Evolutionary conservation across 495 filamentous ascomycete genomes (phyloP), one percentile per base, ranked within the genome.

Genomic region (Astrothelium macrocarpum): DNA sequence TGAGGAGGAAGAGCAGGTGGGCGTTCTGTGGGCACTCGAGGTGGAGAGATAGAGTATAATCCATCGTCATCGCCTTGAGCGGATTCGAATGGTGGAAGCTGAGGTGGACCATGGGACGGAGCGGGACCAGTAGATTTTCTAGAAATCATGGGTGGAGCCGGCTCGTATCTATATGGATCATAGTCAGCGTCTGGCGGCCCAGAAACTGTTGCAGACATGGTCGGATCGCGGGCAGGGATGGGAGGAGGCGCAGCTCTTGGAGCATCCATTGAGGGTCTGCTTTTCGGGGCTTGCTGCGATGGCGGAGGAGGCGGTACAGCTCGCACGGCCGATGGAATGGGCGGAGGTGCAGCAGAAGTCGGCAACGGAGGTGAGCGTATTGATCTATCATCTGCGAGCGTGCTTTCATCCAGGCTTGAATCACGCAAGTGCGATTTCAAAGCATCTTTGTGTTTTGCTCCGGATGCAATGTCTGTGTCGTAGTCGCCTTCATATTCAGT

Each of bases 401-500:
- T 78, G 59, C 76, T 81, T 45, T 84, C 84, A 65, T 85, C 84
- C 65, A 87, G 73, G 74, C 88, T 93, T 26, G 87, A 84, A 43
- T 91, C 90, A 53, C 86, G 82, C 32, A 83, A 85, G 75, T 96
- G 90, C 23, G 89, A 73, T 69, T 90, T 95, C 62, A 97, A 73
- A 2, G 94, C 93, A 77, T 96, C 94, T 75, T 95, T 94, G 72
- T 94, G 88, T 45, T 88, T 87, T 11, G 84, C 91, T 32, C 90
- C 87, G 53, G 95, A 88, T 1, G 89, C 92, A 67, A 98, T 97
- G 73, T 97, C 94, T 43, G 94, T 98, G 68, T 97, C 94, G 72
- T 98, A 97, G 71, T 97, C 94, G 23, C 92, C 94, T 73, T 98
- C 94, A 71, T 97, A 97, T 73, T 97, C 94, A 1, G 90, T 95